Evolutionary conservation across 306 rosid species (phyloP), one percentile per base, ranked within the genome.

Genomic region (Vicia sativa): DNA sequence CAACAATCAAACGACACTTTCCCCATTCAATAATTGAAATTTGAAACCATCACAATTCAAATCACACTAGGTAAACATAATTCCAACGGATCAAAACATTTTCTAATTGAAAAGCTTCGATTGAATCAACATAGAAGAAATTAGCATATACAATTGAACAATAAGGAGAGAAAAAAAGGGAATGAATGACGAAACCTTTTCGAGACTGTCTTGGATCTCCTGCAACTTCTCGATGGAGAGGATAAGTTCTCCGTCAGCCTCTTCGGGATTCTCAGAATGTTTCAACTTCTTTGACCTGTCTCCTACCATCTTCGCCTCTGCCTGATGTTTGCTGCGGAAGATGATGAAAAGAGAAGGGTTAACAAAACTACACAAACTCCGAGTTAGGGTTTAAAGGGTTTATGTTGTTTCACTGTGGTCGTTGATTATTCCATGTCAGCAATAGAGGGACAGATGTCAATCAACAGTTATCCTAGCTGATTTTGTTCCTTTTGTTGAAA

Each of bases 151-250:
- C n/a, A n/a, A 54, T 11, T 11, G 9, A 54, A 11, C 28, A 26
- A 11, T 25, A 54, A 55, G 3, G 5, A 25, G 4, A 55, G 16
- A 11, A 12, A 11, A 54, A 26, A 28, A n/a, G 6, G 42, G 34
- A n/a, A 57, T 57, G 26, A 25, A 57, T 57, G 26, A 25, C 2
- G 43, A 25, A 54, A 92, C 97, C 95, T 89, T 89, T 69, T 89
- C 96, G 57, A 92, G 95, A 65, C 89, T 91, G 65, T 92, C 98
- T 75, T 89, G 98, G 76, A 87, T 83, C 77, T 89, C 95, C 84
- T 92, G 95, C 81, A 92, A 68, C 62, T 89, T 92, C 77, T 92
- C 95, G 67, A 89, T 83, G 68, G 91, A 82, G 44, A 83, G 82
- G 65, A 92, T 83, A 68, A 92, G 96, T 69, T 92, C 82, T 65